A percentile compares a stretch with the other conserved stretches of the same genome.
These are phyloP conservation scores for Lophiotrema nucula DNA, from an alignment of 495 filamentous ascomycete genomes.

Conservation along the genomic window DNA sequence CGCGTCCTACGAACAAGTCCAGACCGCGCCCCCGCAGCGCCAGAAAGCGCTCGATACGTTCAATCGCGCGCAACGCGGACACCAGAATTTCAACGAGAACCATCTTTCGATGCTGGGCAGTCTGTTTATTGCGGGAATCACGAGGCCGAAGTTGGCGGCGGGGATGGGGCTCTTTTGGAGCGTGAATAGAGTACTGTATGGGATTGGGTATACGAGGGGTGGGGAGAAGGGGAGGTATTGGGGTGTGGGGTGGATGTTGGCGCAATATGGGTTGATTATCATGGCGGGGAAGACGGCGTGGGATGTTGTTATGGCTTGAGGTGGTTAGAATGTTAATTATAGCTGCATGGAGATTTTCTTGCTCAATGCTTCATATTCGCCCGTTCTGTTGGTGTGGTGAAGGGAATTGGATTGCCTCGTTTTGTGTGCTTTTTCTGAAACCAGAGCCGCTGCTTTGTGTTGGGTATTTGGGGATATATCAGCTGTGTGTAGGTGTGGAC, in stretches of 20 bases:
- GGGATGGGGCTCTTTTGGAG: slow-evolving; percentile 37
- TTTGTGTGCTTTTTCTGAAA: too few species aligned
- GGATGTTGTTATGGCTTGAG: slow-evolving; percentile 14
- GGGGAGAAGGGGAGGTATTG: slow-evolving; percentile 29
- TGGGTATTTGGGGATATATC: too few species aligned
- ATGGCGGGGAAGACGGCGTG: slow-evolving; percentile 26
- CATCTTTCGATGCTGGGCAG: slow-evolving; percentile 27
- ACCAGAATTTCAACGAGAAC: slow-evolving; percentile 47
- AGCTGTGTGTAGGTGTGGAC: too few species aligned
- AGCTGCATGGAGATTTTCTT: too few species aligned
- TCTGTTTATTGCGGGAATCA: slow-evolving; percentile 42
- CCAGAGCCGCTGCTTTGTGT: too few species aligned
- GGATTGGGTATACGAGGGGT: slow-evolving; percentile 40
- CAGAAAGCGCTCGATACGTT: slow-evolving; percentile 41
- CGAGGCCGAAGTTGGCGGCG: slow-evolving; percentile 35
- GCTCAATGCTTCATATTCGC: too few species aligned
- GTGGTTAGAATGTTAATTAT: too few species aligned
- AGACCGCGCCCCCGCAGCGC: slow-evolving; percentile 23
- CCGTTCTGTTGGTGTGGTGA: too few species aligned
- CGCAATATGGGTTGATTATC: slow-evolving; percentile 29
- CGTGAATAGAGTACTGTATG: slow-evolving; percentile 39
- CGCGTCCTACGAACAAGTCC: slow-evolving; percentile 37
- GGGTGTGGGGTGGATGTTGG: slow-evolving; percentile 30
- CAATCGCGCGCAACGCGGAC: slow-evolving; percentile 48
- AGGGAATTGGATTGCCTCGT: too few species aligned